Base-by-base conservation (phyloP, 2,329 filamentous ascomycete genomes). In the Arthroderma sp. region DNA sequence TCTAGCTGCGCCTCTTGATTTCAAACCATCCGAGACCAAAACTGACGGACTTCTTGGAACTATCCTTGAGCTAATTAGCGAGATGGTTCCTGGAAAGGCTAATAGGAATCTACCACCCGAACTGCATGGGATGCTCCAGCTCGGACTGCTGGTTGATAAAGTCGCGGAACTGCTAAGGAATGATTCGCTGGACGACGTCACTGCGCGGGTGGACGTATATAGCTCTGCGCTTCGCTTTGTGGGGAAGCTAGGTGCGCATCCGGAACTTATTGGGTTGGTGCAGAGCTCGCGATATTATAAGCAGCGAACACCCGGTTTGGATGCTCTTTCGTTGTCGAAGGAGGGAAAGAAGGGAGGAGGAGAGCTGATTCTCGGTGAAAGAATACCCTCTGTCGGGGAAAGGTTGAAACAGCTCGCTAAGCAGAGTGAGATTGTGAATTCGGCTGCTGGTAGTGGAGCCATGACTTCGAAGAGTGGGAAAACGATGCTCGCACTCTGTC, bases 201-300 rank as follows among this genome's bases (percentile, higher is more conserved):
- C 54, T 0, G 56, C 54, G 40, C 57, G 63, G 28, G 36, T 36
- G 7, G 32, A 42, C 11, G 48, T 72, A 0, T 70, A 72, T 48
- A 50, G 54, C 5, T 56, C 55, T 2, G 50, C 70, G 3, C 49
- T 73, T 5, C 53, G 57, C 22, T 67, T 74, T 45, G 43, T 73
- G 2, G 45, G 56, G 2, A 49, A 53, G 0, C 45, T 73, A 7
- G 54, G 54, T 2, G 49, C 39, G 4, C 62, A 69, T 46, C 44
- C 54, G 1, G 49, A 50, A 5, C 65, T 61, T 2, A 50, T 55
- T 1, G 28, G 44, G 4, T 50, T 67, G 1, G 48, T 71, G 0
- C 62, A 62, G 42, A 45, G 45, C 2, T 56, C 63, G 11, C 60
- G 66, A 2, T 51, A 53, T 1, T 47, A 63, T 3, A 66, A 63